Conservation (phyloP, 129 eudicot species). For the Apium graveolens region DNA sequence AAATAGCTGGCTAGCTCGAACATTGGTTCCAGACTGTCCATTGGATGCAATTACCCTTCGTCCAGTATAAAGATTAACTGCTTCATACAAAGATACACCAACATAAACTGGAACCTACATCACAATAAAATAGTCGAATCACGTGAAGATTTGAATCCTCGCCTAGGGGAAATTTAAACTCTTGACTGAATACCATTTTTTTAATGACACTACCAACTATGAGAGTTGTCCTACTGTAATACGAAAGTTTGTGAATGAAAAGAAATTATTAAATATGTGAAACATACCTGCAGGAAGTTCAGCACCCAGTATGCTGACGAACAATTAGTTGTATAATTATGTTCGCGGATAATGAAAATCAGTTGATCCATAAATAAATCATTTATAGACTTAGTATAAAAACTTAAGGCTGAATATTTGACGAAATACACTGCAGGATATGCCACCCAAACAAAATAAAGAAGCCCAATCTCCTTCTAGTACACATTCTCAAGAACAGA, state of each 20-base stretch:
- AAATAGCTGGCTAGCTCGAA: conserved; percentile 40
- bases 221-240: background rate
- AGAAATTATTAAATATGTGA: background rate
- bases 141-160: background rate
- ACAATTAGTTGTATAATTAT: conserved; percentile 64
- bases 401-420: background rate
- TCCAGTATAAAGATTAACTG: conserved; percentile 17
- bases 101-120: conserved; percentile 64
- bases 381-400: background rate
- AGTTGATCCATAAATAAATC: background rate
- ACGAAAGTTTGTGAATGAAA: background rate
- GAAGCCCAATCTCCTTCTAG: too few species aligned
- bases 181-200: background rate
- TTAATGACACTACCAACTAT: background rate
- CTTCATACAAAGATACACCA: conserved; percentile 72
- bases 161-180: background rate
- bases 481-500: too few species aligned
- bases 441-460: too few species aligned
- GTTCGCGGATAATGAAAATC: conserved; percentile 19
- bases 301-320: conserved; percentile 69
- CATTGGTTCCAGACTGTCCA: conserved; percentile 42
- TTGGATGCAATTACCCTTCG: conserved; percentile 58
- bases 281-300: conserved; percentile 59
- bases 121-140: background rate
- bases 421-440: too few species aligned